Percentiles rank a stretch among this genome's conserved stretches.
Conservation (phyloP, 2,329 filamentous ascomycete species). For the Lecanicillium sp. region DNA sequence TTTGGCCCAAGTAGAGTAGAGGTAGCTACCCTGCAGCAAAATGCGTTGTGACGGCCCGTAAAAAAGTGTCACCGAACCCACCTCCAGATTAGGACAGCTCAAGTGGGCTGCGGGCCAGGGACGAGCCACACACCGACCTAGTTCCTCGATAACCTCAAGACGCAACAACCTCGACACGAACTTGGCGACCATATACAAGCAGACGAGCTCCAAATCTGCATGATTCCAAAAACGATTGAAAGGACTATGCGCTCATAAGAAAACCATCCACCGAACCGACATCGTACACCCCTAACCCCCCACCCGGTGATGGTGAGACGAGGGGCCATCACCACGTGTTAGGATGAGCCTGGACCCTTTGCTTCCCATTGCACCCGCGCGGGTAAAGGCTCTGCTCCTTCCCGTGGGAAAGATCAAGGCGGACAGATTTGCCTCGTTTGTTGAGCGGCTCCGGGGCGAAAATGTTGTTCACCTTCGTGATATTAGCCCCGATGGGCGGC, state of each 20-base stretch:
- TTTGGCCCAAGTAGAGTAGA: too few species aligned
- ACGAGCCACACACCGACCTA: too few species aligned
- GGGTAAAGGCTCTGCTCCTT: slow-evolving; percentile 78
- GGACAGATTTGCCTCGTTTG: slow-evolving; percentile 70
- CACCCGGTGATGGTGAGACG: slow-evolving; percentile 15
- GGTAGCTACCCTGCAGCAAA: too few species aligned
- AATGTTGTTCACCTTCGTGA: slow-evolving; percentile 79
- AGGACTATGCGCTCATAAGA: too few species aligned
- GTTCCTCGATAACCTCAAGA: too few species aligned
- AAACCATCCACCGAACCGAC: neutral
- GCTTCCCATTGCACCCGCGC: slow-evolving; percentile 83
- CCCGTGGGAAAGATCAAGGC: slow-evolving; percentile 81
- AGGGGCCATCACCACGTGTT: slow-evolving; percentile 32
- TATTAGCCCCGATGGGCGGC: slow-evolving; percentile 74
- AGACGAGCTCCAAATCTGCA: too few species aligned
- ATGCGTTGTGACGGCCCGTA: slow-evolving; percentile 7
- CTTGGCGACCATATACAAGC: too few species aligned
- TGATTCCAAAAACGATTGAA: too few species aligned
- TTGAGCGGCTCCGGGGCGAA: slow-evolving; percentile 68
- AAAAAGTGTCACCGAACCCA: slow-evolving; percentile 8
- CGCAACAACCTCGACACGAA: too few species aligned
- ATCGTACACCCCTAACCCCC: neutral
- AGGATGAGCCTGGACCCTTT: slow-evolving; percentile 84
- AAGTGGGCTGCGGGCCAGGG: too few species aligned
- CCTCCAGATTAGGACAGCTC: neutral